phyloP scores from a whole-genome alignment of 148 eudicot species.

The Diospyros kaki region DNA sequence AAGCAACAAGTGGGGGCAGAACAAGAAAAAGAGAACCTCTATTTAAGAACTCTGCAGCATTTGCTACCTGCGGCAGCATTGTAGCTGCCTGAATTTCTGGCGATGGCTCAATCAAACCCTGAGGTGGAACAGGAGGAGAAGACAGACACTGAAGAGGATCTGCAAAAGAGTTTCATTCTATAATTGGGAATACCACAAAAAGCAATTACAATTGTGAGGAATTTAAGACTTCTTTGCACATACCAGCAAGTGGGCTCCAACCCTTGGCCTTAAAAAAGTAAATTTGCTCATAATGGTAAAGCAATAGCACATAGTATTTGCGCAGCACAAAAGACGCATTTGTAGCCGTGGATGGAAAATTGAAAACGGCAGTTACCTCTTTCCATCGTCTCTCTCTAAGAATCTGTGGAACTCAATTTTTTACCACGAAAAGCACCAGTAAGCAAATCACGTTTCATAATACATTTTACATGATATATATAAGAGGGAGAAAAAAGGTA shows the following conservation, averaged over 20 bases:
- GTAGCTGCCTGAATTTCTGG: constrained; percentile 27
- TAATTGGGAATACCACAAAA: not conserved
- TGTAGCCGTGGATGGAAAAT: constrained; percentile 90
- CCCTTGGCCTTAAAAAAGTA: constrained; percentile 71
- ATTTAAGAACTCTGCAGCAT: constrained; percentile 25
- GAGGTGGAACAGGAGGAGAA: constrained; percentile 31
- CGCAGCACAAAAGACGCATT: constrained; percentile 91
- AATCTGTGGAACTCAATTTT: constrained; percentile 37
- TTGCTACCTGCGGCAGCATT: constrained; percentile 26
- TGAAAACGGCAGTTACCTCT: constrained; percentile 73
- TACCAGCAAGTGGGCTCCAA: constrained; percentile 53
- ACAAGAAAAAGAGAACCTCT: constrained; percentile 38
- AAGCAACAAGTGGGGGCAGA: not conserved
- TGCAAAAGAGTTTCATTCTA: constrained; percentile 16
- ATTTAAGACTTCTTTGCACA: constrained; percentile 9
- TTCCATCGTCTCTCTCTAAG: constrained; percentile 76
- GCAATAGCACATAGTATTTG: constrained; percentile 65
- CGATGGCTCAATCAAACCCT: constrained; percentile 22
- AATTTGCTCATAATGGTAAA: constrained; percentile 71
- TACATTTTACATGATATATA: too few relatives aligned
- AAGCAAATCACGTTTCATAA: not conserved
- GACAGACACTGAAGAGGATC: constrained; percentile 41
- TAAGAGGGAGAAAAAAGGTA: too few relatives aligned
- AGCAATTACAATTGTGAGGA: not conserved
- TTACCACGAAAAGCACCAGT: constrained; percentile 3